phyloP scores from a whole-genome alignment of 441 rosid genomes.

The Mallotus repandus region DNA sequence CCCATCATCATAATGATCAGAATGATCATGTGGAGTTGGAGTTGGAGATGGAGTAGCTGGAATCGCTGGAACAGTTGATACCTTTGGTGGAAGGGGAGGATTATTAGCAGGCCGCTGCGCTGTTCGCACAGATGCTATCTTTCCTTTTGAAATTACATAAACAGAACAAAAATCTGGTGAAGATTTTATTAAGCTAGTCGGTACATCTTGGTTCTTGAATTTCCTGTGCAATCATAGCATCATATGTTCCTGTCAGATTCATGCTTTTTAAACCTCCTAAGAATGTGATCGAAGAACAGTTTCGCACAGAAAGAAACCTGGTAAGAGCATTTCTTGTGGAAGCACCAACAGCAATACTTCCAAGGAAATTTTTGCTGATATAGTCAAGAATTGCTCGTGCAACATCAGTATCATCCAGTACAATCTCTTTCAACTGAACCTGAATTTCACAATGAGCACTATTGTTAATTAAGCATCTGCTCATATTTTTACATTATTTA shows the following conservation, averaged over 20 bases:
- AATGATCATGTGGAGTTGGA: constrained; percentile 21
- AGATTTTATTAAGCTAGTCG: constrained; percentile 45
- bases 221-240: constrained; percentile 30
- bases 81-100: constrained; percentile 52
- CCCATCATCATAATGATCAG: constrained; percentile 33
- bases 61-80: constrained; percentile 25
- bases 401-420: constrained; percentile 64
- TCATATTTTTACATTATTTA: neutral
- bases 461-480: no score
- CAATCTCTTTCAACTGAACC: constrained; percentile 60
- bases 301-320: constrained; percentile 35
- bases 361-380: constrained; percentile 48
- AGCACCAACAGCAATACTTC: constrained; percentile 61
- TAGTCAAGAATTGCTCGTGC: constrained; percentile 61
- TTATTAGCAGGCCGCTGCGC: constrained; percentile 55
- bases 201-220: constrained; percentile 53
- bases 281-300: neutral
- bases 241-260: neutral
- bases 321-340: constrained; percentile 58
- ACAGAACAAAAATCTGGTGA: constrained; percentile 76
- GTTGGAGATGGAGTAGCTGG: constrained; percentile 27
- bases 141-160: constrained; percentile 75
- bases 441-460: constrained; percentile 24
- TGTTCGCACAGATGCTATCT: constrained; percentile 41
- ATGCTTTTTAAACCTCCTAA: neutral